Evolutionary conservation across 2,329 filamentous ascomycete genomes (phyloP).

Genomic region (Botrytis pseudocinerea): DNA sequence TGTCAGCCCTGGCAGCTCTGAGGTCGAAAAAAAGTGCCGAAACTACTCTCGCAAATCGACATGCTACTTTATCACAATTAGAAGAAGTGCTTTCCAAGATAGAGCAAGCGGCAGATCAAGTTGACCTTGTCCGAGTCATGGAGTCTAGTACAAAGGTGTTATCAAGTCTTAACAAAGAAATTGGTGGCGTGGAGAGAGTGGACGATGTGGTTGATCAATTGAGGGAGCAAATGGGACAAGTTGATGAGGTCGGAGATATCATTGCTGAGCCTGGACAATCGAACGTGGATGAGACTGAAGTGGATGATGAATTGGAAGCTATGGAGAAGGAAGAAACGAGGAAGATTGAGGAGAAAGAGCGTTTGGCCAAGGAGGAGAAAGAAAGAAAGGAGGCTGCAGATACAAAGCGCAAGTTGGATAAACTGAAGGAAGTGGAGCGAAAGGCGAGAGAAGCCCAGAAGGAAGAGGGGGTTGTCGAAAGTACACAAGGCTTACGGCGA

Average conservation of each 20-base stretch:
- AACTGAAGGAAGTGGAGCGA: conserved; percentile 33
- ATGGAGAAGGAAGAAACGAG: conserved; percentile 58
- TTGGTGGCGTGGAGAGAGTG: conserved; percentile 75
- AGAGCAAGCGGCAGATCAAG: conserved; percentile 80
- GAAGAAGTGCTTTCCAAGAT: conserved; percentile 83
- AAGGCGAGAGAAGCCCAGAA: conserved; percentile 25
- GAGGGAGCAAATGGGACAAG: conserved; percentile 75
- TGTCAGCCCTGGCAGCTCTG: conserved; percentile 75
- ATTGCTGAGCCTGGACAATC: conserved; percentile 62
- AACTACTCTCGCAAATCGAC: conserved; percentile 67
- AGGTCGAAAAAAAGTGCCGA: conserved; percentile 83
- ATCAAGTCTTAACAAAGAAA: conserved; percentile 68
- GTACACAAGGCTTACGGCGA: conserved; percentile 29
- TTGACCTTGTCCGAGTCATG: conserved; percentile 82
- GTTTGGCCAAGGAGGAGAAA: conserved; percentile 33
- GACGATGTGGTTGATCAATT: conserved; percentile 74
- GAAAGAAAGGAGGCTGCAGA: conserved; percentile 38
- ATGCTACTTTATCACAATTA: conserved; percentile 74
- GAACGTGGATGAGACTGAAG: conserved; percentile 73
- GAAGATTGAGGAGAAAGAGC: conserved; percentile 44
- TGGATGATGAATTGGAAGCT: conserved; percentile 83
- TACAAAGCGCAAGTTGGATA: conserved; percentile 37
- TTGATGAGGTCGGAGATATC: conserved; percentile 79
- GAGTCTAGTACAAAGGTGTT: conserved; percentile 74
- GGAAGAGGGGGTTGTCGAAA: conserved; percentile 30